Conservation (phyloP, 192 early-diverging fungal genomes). For the Haplosporangium gracile region DNA sequence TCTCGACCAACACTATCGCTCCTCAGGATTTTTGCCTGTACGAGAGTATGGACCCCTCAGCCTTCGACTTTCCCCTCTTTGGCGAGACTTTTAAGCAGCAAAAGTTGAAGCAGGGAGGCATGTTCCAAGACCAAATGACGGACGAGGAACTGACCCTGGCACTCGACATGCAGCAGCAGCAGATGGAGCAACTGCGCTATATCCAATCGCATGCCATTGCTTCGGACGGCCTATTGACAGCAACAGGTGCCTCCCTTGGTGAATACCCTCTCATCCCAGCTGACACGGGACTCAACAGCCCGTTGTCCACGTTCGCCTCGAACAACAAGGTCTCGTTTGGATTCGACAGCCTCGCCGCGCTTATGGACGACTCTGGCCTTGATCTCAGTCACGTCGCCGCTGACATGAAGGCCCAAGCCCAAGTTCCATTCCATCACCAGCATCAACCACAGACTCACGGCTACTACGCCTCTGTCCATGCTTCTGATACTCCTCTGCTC, state of each 20-base stretch:
- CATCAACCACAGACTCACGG: background rate
- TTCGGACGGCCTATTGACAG: background rate
- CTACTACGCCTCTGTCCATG: background rate
- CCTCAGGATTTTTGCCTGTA: slow-evolving; percentile 38
- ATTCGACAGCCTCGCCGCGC: slow-evolving; percentile 21
- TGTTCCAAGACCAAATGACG: slow-evolving; percentile 8
- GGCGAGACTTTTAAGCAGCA: slow-evolving; percentile 6
- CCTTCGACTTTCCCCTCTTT: slow-evolving; percentile 47
- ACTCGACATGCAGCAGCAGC: slow-evolving; percentile 4
- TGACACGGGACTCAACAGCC: background rate
- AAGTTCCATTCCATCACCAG: slow-evolving; percentile 14
- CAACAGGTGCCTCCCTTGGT: slow-evolving; percentile 13
- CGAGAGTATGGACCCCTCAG: slow-evolving; percentile 15
- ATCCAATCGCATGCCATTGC: background rate
- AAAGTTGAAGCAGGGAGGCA: background rate
- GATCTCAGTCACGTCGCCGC: background rate
- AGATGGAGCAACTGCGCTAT: slow-evolving; percentile 9
- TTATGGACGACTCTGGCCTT: slow-evolving; percentile 4
- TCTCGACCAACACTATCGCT: slow-evolving; percentile 24
- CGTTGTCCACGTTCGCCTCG: background rate
- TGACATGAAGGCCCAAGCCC: background rate
- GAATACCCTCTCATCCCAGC: slow-evolving; percentile 24
- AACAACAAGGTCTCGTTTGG: slow-evolving; percentile 13
- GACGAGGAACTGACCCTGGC: background rate
- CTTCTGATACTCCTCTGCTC: background rate